Conservation (phyloP, 306 rosid species). For the Cicer pinnatifidum region DNA sequence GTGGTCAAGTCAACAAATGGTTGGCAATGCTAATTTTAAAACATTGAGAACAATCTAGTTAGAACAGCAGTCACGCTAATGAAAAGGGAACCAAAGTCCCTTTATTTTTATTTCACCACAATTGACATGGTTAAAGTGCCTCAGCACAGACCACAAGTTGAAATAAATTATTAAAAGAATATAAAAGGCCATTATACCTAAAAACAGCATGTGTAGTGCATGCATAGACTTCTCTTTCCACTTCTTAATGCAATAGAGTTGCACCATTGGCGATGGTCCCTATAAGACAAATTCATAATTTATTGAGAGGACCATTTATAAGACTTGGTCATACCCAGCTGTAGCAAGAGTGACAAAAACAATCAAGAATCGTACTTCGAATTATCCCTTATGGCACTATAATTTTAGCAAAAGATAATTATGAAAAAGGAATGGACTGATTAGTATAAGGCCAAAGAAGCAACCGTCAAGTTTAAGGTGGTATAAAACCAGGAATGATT, state of each 20-base stretch:
- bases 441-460: conserved; percentile 4
- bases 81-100: background rate
- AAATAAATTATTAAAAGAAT: conserved; percentile 20
- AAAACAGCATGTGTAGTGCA: conserved; percentile 95
- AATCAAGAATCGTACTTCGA: conserved; percentile 20
- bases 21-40: too few relatives aligned
- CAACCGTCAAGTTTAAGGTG: conserved; percentile 5
- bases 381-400: conserved; percentile 3
- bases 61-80: background rate
- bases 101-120: conserved; percentile 10
- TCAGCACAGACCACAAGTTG: background rate
- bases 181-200: conserved; percentile 58
- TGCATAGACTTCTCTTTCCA: conserved; percentile 96
- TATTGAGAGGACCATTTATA: conserved; percentile 11
- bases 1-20: too few relatives aligned
- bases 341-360: conserved; percentile 6
- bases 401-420: conserved; percentile 2
- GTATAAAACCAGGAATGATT: conserved; percentile 20
- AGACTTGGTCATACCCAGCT: conserved; percentile 33
- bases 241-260: conserved; percentile 87
- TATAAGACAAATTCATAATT: conserved; percentile 21
- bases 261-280: conserved; percentile 63
- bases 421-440: conserved; percentile 13
- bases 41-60: background rate
- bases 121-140: too few relatives aligned